Conservation (phyloP, 495 filamentous ascomycete genomes). For the Daldinia bambusicola region DNA sequence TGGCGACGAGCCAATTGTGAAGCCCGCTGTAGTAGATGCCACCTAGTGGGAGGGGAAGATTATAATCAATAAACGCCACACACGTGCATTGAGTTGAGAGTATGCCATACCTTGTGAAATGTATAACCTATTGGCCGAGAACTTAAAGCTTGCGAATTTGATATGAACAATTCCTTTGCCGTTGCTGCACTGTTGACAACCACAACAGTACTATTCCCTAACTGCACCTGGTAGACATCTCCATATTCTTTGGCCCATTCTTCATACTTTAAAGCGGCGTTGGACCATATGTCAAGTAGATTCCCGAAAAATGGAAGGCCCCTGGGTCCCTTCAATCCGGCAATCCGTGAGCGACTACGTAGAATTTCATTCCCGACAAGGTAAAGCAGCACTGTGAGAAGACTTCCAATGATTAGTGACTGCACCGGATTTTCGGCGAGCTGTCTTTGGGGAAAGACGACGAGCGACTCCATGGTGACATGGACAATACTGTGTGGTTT, state of each 20-base stretch:
- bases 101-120: constrained; percentile 65
- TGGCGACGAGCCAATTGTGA: constrained; percentile 72
- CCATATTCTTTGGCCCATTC: constrained; percentile 68
- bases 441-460: constrained; percentile 1
- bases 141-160: constrained; percentile 65
- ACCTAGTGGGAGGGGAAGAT: constrained; percentile 53
- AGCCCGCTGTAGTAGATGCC: constrained; percentile 70
- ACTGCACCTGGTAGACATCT: constrained; percentile 70
- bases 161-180: constrained; percentile 67
- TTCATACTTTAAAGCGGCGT: constrained; percentile 70
- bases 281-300: constrained; percentile 65
- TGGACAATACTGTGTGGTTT: background rate
- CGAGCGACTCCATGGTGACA: constrained; percentile 39
- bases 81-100: background rate
- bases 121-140: constrained; percentile 72
- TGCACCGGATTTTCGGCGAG: constrained; percentile 10
- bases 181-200: constrained; percentile 68
- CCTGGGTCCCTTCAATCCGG: constrained; percentile 63
- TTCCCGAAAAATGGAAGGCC: constrained; percentile 72
- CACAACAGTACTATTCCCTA: constrained; percentile 70
- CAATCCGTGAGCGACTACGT: constrained; percentile 60
- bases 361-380: constrained; percentile 64
- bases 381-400: constrained; percentile 47
- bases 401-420: constrained; percentile 21
- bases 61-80: background rate